phyloP scores from a whole-genome alignment of 2,329 filamentous ascomycete species.

The Colletotrichum echinochloae region DNA sequence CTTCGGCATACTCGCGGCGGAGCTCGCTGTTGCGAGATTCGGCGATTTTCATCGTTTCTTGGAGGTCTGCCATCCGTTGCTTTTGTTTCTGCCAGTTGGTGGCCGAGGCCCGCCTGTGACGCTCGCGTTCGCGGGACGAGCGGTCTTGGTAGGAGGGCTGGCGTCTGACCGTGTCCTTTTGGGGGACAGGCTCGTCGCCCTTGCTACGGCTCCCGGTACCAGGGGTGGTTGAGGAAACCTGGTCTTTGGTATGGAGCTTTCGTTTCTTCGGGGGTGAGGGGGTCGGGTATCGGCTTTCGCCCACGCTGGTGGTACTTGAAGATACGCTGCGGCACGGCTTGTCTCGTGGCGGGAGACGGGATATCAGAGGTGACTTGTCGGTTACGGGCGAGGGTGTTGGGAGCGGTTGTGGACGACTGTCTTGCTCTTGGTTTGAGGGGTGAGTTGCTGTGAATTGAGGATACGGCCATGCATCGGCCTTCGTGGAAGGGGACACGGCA shows the following conservation, averaged over 20 bases:
- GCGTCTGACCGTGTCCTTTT: neutral
- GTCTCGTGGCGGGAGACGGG: neutral
- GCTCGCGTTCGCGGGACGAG: slow-evolving; percentile 2
- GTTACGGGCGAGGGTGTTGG: neutral
- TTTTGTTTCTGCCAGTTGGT: slow-evolving; percentile 39
- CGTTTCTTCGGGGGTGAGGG: neutral
- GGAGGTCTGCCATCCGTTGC: slow-evolving; percentile 18
- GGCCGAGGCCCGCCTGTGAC: slow-evolving; percentile 34
- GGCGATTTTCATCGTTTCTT: slow-evolving; percentile 7
- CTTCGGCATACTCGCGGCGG: slow-evolving; percentile 7
- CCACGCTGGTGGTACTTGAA: neutral
- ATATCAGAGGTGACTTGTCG: neutral
- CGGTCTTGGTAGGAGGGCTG: neutral
- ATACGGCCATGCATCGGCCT: neutral
- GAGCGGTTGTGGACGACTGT: neutral
- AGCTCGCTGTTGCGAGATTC: slow-evolving; percentile 25
- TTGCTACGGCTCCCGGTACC: too few species aligned
- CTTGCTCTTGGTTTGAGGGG: neutral
- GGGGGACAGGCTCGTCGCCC: too few species aligned
- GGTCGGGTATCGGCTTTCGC: neutral
- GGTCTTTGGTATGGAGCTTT: neutral
- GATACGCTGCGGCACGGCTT: neutral
- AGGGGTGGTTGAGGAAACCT: neutral
- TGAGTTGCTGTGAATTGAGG: neutral
- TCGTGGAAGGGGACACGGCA: neutral